A percentile compares a stretch with the other conserved stretches of the same genome.
These are phyloP conservation scores for Fragaria nilgerrensis DNA, from an alignment of 306 rosid species.

Conservation along the genomic window DNA sequence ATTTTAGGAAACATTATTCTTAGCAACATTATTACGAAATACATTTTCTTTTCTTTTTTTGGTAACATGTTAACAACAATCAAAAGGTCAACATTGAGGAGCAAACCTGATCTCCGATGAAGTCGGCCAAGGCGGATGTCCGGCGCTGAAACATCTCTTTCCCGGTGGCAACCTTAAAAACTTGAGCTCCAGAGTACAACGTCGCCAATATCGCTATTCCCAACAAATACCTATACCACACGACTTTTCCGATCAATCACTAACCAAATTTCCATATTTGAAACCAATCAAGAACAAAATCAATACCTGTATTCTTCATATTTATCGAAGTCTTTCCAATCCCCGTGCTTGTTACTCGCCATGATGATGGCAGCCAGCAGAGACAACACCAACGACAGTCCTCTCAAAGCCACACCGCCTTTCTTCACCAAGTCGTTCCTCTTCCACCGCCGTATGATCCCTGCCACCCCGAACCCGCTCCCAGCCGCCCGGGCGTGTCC, in stretches of 20 bases:
- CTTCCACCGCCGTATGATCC: slow-evolving; percentile 56
- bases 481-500: neutral
- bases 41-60: too few relatives aligned
- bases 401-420: slow-evolving; percentile 56
- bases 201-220: slow-evolving; percentile 49
- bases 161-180: slow-evolving; percentile 37
- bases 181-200: slow-evolving; percentile 51
- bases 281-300: neutral
- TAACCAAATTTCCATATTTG: neutral
- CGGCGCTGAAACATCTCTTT: slow-evolving; percentile 27
- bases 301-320: slow-evolving; percentile 63
- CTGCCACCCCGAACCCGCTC: slow-evolving; percentile 16
- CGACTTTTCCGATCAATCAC: neutral
- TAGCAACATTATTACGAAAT: neutral
- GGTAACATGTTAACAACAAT: neutral
- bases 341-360: slow-evolving; percentile 69
- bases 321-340: slow-evolving; percentile 48
- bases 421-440: slow-evolving; percentile 59
- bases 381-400: slow-evolving; percentile 52
- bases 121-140: slow-evolving; percentile 43
- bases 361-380: slow-evolving; percentile 49
- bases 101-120: slow-evolving; percentile 72
- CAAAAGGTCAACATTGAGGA: neutral
- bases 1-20: neutral
- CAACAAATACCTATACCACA: slow-evolving; percentile 50